phyloP scores from a whole-genome alignment of 176 grass and related monocot genomes.

The Musa acuminata region DNA sequence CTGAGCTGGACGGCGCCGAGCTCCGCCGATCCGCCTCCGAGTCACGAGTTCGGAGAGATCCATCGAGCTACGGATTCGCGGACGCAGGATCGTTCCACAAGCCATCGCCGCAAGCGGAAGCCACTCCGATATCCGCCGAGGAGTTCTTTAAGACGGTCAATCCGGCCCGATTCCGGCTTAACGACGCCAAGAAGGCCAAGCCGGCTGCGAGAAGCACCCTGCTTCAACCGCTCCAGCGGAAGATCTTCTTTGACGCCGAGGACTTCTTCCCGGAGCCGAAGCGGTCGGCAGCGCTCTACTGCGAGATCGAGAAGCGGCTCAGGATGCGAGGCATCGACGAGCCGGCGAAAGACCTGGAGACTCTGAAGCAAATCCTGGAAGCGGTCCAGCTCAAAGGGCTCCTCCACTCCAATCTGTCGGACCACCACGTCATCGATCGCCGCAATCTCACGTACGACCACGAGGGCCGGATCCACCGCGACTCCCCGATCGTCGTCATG shows the following conservation, averaged over 20 bases:
- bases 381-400: conserved; percentile 91
- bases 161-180: conserved; percentile 13
- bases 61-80: conserved; percentile 47
- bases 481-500: conserved; percentile 70
- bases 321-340: conserved; percentile 81
- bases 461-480: not conserved
- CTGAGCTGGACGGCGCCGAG: conserved; percentile 8
- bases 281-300: conserved; percentile 44
- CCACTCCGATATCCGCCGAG: not conserved
- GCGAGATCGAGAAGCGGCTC: conserved; percentile 90
- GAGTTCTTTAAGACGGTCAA: conserved; percentile 2
- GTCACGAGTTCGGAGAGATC: conserved; percentile 44
- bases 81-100: conserved; percentile 41
- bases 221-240: conserved; percentile 30
- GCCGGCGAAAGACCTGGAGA: conserved; percentile 57
- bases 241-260: conserved; percentile 53
- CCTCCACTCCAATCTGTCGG: conserved; percentile 27
- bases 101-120: not conserved
- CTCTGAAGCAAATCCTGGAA: conserved; percentile 84
- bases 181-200: not conserved
- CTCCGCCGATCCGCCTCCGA: conserved; percentile 84
- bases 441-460: conserved; percentile 23
- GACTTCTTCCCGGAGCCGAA: conserved; percentile 81
- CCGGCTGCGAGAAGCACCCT: not conserved
- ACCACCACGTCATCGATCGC: not conserved